Evolutionary conservation across 2,329 filamentous ascomycete genomes (phyloP).

Genomic region (Chaetoscypha palmicola): DNA sequence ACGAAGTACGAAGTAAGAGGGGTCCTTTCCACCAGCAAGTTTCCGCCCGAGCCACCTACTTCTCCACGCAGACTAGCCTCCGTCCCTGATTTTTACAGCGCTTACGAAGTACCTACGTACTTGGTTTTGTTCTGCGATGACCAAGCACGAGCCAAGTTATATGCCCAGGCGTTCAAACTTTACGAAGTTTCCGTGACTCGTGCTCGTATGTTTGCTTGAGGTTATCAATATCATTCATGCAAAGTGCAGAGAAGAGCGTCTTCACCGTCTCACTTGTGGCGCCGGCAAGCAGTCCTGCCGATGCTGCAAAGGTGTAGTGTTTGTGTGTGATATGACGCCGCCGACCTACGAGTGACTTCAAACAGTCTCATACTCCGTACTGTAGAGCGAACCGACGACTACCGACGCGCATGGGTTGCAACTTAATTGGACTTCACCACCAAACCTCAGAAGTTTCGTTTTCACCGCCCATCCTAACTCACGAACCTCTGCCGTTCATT

Average conservation of each 20-base stretch:
- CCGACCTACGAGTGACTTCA: no score
- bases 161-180: no score
- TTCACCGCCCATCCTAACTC: conserved; percentile 11
- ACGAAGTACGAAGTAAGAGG: not conserved
- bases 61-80: no score
- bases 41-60: no score
- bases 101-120: no score
- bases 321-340: conserved; percentile 10
- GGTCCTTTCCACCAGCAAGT: not conserved
- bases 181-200: no score
- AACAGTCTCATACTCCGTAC: no score
- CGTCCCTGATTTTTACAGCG: no score
- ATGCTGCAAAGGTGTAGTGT: not conserved
- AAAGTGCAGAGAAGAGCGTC: not conserved
- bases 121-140: conserved; percentile 4
- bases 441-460: conserved; percentile 7
- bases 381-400: not conserved
- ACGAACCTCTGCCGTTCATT: conserved; percentile 10
- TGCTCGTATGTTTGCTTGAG: conserved; percentile 1
- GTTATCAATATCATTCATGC: not conserved
- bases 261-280: conserved; percentile 16
- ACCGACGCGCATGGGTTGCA: conserved; percentile 5
- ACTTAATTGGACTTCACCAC: conserved; percentile 6
- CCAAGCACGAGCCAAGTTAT: conserved; percentile 4
- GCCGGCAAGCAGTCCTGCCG: conserved; percentile 15